These are phyloP conservation scores for Coniochaeta ligniaria DNA, from an alignment of 2,329 filamentous ascomycete genomes.

Conservation along the genomic window DNA sequence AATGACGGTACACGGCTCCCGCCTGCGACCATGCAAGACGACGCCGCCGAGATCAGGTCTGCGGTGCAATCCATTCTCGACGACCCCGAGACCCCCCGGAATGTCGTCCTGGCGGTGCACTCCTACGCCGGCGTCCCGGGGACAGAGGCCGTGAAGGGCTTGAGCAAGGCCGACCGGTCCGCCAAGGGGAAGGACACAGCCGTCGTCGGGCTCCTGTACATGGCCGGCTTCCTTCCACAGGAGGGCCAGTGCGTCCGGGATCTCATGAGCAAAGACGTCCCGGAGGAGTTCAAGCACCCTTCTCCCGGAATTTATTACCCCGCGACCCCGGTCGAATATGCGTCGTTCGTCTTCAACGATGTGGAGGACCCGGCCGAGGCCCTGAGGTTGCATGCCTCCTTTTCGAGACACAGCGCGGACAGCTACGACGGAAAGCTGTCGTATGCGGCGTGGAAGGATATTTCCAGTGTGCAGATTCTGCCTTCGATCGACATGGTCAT, in stretches of 20 bases:
- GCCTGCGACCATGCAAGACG: conserved; percentile 8
- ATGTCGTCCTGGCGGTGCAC: conserved; percentile 22
- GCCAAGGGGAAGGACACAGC: conserved; percentile 18
- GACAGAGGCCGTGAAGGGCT: conserved; percentile 19
- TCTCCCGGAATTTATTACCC: conserved; percentile 7
- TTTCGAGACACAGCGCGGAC: conserved; percentile 11
- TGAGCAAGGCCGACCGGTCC: conserved; percentile 15
- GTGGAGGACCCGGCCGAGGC: neutral
- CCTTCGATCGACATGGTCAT: conserved; percentile 8
- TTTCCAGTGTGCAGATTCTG: conserved; percentile 5
- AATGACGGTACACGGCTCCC: conserved; percentile 9
- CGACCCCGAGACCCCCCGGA: conserved; percentile 12
- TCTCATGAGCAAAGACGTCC: neutral
- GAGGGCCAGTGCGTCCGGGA: conserved; percentile 5
- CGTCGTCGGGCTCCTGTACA: conserved; percentile 20
- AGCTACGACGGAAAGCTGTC: conserved; percentile 7
- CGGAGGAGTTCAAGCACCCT: conserved; percentile 1
- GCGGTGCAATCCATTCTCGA: conserved; percentile 7
- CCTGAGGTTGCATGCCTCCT: neutral
- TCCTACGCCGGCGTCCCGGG: conserved; percentile 25
- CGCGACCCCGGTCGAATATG: neutral
- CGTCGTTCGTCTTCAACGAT: conserved; percentile 4
- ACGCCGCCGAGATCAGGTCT: conserved; percentile 8
- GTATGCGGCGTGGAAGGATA: conserved; percentile 12
- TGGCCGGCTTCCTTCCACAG: conserved; percentile 10